Base-by-base conservation (phyloP, 306 rosid genomes). In the Medicago arabica region DNA sequence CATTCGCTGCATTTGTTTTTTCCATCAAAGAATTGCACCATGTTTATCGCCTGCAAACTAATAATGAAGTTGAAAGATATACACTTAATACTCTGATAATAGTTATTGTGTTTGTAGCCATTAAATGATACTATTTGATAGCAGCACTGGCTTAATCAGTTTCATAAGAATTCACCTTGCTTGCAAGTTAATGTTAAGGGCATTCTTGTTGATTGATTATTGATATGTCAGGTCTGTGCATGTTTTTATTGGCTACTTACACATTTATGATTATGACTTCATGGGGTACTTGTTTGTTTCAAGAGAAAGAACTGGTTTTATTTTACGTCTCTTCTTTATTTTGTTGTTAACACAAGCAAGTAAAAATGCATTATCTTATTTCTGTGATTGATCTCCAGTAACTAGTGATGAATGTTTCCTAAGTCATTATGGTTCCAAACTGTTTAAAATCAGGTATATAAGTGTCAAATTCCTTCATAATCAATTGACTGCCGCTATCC, bases 81-180 rank as follows among this genome's bases (percentile, higher is more conserved):
- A 65, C 69, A 36, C 74, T 43, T 54, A 63, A 63, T 76, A 38
- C 67, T 54, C 15, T 55, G 78, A 53, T 10, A 41, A 70, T 75
- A 10, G 10, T n/a, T 50, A n/a, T 50, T 50, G 10, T 16, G 23
- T 51, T 51, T 51, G 57, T 51, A 51, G 14, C 50, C 6, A 44
- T n/a, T 51, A 51, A 51, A 51, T 51, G 21, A 51, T 51, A 8
- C 21, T 18, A 54, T 54, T 79, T 65, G 15, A 25, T 63, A 55
- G 11, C 61, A 55, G 31, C 61, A 51, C 31, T 55, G 61, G 61
- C 25, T 4, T 55, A 55, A 55, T 47, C 34, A 44, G 34, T 59
- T 44, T 11, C 19, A 21, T 44, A 44, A 21, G 66, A 40, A 4
- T 72, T 39, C 14, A 74, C 28, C 5, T 31, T 62, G 44, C 67